Percentiles rank a stretch among this genome's conserved stretches.
These are phyloP conservation scores for Lactuca sativa DNA, from an alignment of 129 eudicot genomes.

Conservation along the genomic window DNA sequence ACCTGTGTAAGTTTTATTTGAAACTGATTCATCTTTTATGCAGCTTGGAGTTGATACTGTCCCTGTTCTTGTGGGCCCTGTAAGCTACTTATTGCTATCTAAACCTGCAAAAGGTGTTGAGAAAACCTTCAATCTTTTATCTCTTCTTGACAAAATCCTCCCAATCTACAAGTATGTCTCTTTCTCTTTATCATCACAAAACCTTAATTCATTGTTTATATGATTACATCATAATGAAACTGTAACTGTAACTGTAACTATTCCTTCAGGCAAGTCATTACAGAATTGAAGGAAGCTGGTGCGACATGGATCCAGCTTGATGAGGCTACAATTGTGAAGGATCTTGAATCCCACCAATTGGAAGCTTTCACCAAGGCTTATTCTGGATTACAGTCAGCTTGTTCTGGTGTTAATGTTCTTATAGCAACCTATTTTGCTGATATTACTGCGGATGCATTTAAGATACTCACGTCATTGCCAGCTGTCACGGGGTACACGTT, in stretches of 20 bases:
- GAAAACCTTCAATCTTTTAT: conserved; percentile 53
- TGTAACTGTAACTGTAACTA: neutral
- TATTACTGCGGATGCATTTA: conserved; percentile 43
- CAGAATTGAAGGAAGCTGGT: conserved; percentile 59
- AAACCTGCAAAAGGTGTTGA: conserved; percentile 81
- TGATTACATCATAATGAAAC: neutral
- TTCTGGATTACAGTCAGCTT: conserved; percentile 40
- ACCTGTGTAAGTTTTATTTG: neutral
- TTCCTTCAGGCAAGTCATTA: conserved; percentile 47
- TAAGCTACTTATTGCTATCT: neutral
- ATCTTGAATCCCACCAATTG: conserved; percentile 52
- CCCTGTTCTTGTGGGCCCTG: conserved; percentile 1
- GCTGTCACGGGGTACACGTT: conserved; percentile 52
- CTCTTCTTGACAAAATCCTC: conserved; percentile 57
- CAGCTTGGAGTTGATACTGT: conserved; percentile 7
- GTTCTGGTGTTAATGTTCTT: conserved; percentile 49
- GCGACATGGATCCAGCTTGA: conserved; percentile 59
- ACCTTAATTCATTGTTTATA: neutral
- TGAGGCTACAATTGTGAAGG: conserved; percentile 52
- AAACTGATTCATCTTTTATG: neutral
- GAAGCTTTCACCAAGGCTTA: conserved; percentile 53
- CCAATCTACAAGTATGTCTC: conserved; percentile 59
- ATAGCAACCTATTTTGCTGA: conserved; percentile 62
- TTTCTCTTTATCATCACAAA: neutral
- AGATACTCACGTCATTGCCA: conserved; percentile 42